Percentiles rank a stretch among this genome's conserved stretches.
Conservation (phyloP, 2,329 filamentous ascomycete species). For the Fusarium paranaense region DNA sequence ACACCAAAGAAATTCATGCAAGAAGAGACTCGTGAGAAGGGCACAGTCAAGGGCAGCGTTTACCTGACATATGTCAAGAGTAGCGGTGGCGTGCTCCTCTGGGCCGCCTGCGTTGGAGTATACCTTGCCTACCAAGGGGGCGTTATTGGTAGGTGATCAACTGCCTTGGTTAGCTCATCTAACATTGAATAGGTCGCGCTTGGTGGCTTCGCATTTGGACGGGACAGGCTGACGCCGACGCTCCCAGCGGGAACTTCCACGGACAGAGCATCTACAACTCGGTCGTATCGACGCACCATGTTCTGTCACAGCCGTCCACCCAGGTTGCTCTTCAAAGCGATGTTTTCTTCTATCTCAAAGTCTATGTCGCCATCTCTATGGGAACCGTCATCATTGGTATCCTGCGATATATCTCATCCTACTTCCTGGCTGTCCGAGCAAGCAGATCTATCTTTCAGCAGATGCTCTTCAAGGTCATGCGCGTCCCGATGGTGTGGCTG, state of each 20-base stretch:
- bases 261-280: constrained; percentile 53
- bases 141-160: constrained; percentile 58
- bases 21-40: constrained; percentile 76
- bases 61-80: constrained; percentile 74
- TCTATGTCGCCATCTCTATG: constrained; percentile 77
- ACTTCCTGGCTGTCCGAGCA: constrained; percentile 72
- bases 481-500: constrained; percentile 79
- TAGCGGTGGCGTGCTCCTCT: constrained; percentile 72
- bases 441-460: constrained; percentile 74
- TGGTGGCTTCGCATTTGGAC: constrained; percentile 76
- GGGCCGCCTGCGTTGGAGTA: constrained; percentile 63
- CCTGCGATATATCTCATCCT: constrained; percentile 70
- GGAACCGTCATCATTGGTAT: constrained; percentile 69
- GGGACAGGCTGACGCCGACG: constrained; percentile 36
- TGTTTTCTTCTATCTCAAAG: constrained; percentile 71
- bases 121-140: constrained; percentile 66
- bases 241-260: constrained; percentile 35
- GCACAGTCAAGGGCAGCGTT: constrained; percentile 72
- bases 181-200: constrained; percentile 55
- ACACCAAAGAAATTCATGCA: constrained; percentile 77
- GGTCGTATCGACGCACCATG: constrained; percentile 57
- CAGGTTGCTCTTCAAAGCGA: constrained; percentile 49
- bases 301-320: constrained; percentile 52
- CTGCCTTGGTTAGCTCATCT: background rate
- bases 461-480: constrained; percentile 73